Base-by-base conservation (phyloP, 2,329 filamentous ascomycete species). In the Paecilomyces variotii region DNA sequence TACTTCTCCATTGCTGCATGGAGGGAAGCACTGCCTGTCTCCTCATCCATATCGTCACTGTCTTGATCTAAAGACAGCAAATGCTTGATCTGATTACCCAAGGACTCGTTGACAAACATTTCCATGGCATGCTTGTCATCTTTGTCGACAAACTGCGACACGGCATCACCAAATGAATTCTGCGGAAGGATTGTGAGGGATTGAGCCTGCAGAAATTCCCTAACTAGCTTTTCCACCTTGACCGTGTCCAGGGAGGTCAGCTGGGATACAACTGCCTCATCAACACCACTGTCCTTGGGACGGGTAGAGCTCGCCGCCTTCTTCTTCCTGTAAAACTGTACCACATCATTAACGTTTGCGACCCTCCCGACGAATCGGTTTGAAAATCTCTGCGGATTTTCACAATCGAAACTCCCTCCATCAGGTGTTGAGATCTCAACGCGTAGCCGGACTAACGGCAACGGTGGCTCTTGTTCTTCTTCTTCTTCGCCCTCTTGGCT, bases 321-420 rank as follows among this genome's bases (percentile, higher is more conserved):
- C 75, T 96, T 97, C 76, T 93, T 96, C 58, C 90, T 85, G 73
- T 97, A 87, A 71, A 96, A 97, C 68, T 93, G 89, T 0, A 99
- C 87, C 0, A 99, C 91, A 66, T 99, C 94, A 65, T 92, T 95
- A 9, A 87, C 87, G 69, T 99, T 99, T 60, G 94, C 94, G 0
- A 99, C 93, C 68, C 86, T 89, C n/a, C 87, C 88, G 1, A 88
- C 82, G 65, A 97, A 99, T 2, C 91, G 84, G 70, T 96, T 96
- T 0, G 93, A 97, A 68, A 97, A 97, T 7, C 94, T 86, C 71
- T 97, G 94, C 0, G 94, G 92, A 61, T 99, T 99, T 72, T 97
- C 94, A 63, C 89, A 87, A 64, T 97, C 90, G 67, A 91, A 99
- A 35, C 86, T 84, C 12, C 91, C 89, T 3, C 91, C 91, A 30